phyloP scores from a whole-genome alignment of 106 monocot genomes.

The Dendrobium officinale region DNA sequence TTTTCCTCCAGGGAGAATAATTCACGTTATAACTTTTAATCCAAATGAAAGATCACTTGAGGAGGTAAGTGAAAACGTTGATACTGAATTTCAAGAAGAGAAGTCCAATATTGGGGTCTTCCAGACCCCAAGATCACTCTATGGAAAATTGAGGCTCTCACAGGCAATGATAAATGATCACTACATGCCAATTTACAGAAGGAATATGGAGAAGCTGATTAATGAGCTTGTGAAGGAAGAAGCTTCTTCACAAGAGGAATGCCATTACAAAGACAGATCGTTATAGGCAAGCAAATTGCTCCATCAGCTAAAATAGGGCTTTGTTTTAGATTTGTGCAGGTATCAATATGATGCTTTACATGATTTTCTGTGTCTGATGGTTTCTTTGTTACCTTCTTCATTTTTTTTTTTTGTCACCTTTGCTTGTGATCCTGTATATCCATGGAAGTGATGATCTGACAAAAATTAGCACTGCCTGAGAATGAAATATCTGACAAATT shows the following conservation, averaged over 20 bases:
- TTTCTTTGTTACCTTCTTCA: neutral
- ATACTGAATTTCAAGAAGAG: neutral
- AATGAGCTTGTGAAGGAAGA: constrained; percentile 49
- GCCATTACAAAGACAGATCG: neutral
- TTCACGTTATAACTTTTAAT: constrained; percentile 57
- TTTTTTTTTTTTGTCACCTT: neutral
- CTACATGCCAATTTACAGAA: constrained; percentile 89
- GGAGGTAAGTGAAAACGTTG: constrained; percentile 14
- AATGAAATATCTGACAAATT: too few species aligned
- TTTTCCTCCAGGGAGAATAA: constrained; percentile 82
- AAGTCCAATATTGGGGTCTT: constrained; percentile 58
- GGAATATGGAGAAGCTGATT: constrained; percentile 72
- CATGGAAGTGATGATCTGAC: neutral
- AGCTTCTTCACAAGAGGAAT: constrained; percentile 1
- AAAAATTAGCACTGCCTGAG: neutral
- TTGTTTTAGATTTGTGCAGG: neutral
- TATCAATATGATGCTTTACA: neutral
- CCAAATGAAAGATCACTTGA: constrained; percentile 13
- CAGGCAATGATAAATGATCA: constrained; percentile 87
- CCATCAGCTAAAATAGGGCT: neutral
- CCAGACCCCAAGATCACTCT: constrained; percentile 72
- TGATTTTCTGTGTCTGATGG: neutral
- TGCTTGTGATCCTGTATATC: neutral
- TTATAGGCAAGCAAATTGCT: neutral
- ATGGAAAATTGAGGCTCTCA: constrained; percentile 86